These are phyloP conservation scores for Erigeron philadelphicus DNA, from an alignment of 140 eudicot species.

Conservation along the genomic window DNA sequence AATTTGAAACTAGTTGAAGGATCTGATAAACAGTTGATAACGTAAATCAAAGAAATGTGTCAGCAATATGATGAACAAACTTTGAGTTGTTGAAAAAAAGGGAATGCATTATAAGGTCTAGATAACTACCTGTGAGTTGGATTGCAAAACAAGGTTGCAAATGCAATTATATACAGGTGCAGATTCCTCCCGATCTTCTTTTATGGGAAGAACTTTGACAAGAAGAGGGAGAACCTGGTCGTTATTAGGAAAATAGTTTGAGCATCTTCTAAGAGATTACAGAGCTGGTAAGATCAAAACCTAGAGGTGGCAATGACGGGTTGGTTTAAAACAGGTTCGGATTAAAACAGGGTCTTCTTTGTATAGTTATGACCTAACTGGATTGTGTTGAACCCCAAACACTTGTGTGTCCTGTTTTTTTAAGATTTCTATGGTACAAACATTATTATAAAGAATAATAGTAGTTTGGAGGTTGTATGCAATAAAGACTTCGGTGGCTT, in stretches of 20 bases:
- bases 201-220: conserved; percentile 72
- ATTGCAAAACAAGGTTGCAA: conserved; percentile 70
- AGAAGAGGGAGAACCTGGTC: conserved; percentile 79
- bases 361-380: too few species aligned
- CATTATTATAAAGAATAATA: not conserved
- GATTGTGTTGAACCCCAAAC: too few species aligned
- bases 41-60: not conserved
- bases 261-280: conserved; percentile 2
- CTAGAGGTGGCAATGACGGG: not conserved
- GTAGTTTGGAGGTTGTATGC: conserved; percentile 1
- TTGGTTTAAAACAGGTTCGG: too few species aligned
- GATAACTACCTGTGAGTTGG: conserved; percentile 68
- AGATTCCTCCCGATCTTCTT: conserved; percentile 91
- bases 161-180: conserved; percentile 74
- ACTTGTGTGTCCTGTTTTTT: too few species aligned
- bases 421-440: too few species aligned
- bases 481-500: not conserved
- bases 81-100: too few species aligned
- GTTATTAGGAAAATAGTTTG: conserved; percentile 1
- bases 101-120: not conserved
- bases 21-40: conserved; percentile 41
- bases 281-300: not conserved
- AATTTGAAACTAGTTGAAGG: conserved; percentile 62
- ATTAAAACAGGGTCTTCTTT: too few species aligned
- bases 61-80: too few species aligned